phyloP scores from a whole-genome alignment of 2,329 filamentous ascomycete species.

The Nothophaeocryptopus gaeumannii region DNA sequence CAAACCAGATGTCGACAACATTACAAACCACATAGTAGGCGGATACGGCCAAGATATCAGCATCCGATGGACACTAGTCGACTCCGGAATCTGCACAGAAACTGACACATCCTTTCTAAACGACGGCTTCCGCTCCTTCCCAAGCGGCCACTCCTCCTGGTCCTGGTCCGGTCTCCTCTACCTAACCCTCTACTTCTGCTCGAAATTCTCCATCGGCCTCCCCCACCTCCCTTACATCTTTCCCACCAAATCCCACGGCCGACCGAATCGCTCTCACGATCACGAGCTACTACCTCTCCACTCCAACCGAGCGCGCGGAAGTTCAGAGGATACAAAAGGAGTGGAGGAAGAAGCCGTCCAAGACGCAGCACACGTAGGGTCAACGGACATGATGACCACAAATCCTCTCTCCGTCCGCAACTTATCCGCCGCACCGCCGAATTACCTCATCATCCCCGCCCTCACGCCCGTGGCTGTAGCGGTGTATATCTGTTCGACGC shows the following conservation, averaged over 20 bases:
- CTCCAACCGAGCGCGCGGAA: conserved; percentile 17
- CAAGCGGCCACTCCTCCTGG: conserved; percentile 71
- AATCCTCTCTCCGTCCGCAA: conserved; percentile 45
- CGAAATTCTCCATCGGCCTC: conserved; percentile 72
- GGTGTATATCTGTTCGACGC: conserved; percentile 57
- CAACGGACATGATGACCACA: conserved; percentile 38
- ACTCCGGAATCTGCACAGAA: conserved; percentile 71
- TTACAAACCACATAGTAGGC: conserved; percentile 60
- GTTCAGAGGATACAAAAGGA: conserved; percentile 16
- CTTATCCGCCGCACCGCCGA: conserved; percentile 76
- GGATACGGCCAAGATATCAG: conserved; percentile 54
- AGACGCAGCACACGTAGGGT: neutral
- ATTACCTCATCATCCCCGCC: conserved; percentile 58
- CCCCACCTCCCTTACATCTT: conserved; percentile 59
- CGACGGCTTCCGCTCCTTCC: conserved; percentile 83
- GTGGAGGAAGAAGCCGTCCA: conserved; percentile 6
- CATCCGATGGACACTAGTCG: conserved; percentile 66
- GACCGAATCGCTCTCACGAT: conserved; percentile 10
- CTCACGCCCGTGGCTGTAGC: conserved; percentile 20
- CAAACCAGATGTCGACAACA: conserved; percentile 66
- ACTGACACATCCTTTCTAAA: conserved; percentile 60
- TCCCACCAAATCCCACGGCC: conserved; percentile 34
- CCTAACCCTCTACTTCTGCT: conserved; percentile 80
- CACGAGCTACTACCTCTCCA: conserved; percentile 30
- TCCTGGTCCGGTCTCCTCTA: conserved; percentile 80